A percentile compares a stretch with the other conserved stretches of the same genome.
Evolutionary conservation across 2,329 filamentous ascomycete species (phyloP).

Genomic region (Rhynchosporium graminicola): DNA sequence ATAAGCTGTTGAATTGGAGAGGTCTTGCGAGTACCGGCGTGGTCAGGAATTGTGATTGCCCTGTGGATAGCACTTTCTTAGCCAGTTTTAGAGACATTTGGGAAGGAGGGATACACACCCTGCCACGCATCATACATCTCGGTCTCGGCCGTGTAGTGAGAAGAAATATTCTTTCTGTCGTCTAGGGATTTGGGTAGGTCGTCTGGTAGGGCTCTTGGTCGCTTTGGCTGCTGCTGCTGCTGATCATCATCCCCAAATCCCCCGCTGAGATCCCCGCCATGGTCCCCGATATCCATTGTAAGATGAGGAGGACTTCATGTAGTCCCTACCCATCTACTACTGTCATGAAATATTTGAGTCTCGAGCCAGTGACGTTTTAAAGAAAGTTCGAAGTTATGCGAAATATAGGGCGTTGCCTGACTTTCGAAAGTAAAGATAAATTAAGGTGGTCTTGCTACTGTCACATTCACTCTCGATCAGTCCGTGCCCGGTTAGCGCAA

Average conservation of each 20-base stretch:
- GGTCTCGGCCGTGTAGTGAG: constrained; percentile 70
- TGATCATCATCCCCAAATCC: constrained; percentile 59
- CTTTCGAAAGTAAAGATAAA: not conserved
- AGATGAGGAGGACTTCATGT: constrained; percentile 37
- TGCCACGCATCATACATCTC: constrained; percentile 99
- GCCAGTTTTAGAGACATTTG: constrained; percentile 18
- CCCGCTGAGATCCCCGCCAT: constrained; percentile 46
- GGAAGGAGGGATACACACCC: constrained; percentile 53
- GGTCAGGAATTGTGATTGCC: constrained; percentile 93
- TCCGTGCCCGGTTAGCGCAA: constrained; percentile 9
- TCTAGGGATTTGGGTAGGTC: constrained; percentile 92
- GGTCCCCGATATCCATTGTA: constrained; percentile 61
- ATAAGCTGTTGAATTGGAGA: constrained; percentile 76
- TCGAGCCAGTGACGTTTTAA: not conserved
- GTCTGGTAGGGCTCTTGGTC: constrained; percentile 63
- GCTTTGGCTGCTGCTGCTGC: constrained; percentile 27
- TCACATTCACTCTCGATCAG: not conserved
- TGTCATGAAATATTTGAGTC: constrained; percentile 19
- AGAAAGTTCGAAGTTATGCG: constrained; percentile 3
- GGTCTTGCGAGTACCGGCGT: constrained; percentile 83
- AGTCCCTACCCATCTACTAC: constrained; percentile 32
- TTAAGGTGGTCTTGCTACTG: constrained; percentile 4
- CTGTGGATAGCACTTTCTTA: constrained; percentile 49
- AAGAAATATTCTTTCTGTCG: constrained; percentile 72
- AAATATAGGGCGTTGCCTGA: constrained; percentile 10